phyloP scores from a whole-genome alignment of 2,329 filamentous ascomycete genomes.

The Exophiala spinifera region DNA sequence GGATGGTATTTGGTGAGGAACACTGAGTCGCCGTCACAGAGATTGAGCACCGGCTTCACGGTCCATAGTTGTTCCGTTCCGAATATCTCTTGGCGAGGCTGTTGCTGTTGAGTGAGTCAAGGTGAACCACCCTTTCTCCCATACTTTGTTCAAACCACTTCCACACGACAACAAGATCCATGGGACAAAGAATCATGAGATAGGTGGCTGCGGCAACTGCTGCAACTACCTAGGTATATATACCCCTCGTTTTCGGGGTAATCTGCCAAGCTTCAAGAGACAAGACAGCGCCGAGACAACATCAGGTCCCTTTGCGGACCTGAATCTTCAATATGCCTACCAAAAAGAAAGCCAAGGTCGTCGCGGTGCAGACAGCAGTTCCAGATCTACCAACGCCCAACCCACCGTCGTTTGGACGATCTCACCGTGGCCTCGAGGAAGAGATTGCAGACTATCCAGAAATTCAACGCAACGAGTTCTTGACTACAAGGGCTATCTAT shows the following conservation, averaged over 20 bases:
- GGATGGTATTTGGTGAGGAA: constrained; percentile 2
- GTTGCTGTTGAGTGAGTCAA: constrained; percentile 9
- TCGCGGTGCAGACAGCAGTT: constrained; percentile 2
- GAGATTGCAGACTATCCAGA: constrained; percentile 24
- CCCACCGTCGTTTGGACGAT: constrained; percentile 19
- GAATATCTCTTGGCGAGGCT: constrained; percentile 17
- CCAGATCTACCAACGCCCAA: constrained; percentile 1
- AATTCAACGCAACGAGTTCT: constrained; percentile 26
- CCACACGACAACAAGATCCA: constrained; percentile 4
- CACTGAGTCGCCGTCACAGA: background rate
- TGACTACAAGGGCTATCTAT: constrained; percentile 26
- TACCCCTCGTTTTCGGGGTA: constrained; percentile 14
- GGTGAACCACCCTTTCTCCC: constrained; percentile 6
- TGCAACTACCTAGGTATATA: constrained; percentile 20
- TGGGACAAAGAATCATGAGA: constrained; percentile 1
- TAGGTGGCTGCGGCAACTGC: constrained; percentile 25
- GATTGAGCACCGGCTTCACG: constrained; percentile 9
- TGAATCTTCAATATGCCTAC: constrained; percentile 20
- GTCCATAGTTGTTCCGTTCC: constrained; percentile 18
- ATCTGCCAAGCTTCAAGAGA: constrained; percentile 14
- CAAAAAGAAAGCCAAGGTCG: constrained; percentile 15
- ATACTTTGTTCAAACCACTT: constrained; percentile 9
- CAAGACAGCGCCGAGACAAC: constrained; percentile 1
- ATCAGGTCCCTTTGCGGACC: constrained; percentile 13
- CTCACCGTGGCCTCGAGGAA: constrained; percentile 22